phyloP scores from a whole-genome alignment of 192 early-diverging fungal genomes.

The Coemansia sp. region DNA sequence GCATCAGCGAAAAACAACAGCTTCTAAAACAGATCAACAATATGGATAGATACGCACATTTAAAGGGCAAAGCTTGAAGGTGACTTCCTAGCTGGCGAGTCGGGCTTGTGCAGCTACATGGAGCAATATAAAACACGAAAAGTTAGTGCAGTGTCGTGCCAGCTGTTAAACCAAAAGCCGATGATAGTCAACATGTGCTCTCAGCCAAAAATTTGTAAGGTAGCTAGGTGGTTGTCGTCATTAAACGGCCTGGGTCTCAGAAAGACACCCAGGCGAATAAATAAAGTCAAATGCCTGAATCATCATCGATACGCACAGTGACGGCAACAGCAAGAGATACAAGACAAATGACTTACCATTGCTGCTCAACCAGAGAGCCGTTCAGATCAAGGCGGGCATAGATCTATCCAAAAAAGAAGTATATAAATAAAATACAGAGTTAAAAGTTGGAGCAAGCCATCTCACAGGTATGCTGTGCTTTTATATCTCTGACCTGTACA shows the following conservation, averaged over 20 bases:
- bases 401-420: not conserved
- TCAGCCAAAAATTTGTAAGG: slow-evolving; percentile 37
- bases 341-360: not conserved
- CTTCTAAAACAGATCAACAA: not conserved
- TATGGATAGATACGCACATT: not conserved
- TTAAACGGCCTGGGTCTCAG: slow-evolving; percentile 21
- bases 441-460: not conserved
- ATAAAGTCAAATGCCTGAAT: slow-evolving; percentile 53
- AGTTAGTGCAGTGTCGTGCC: not conserved
- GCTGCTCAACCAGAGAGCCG: not conserved
- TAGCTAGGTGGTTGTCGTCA: slow-evolving; percentile 50
- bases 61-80: not conserved
- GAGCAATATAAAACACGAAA: not conserved
- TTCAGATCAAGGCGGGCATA: not conserved
- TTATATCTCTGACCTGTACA: not conserved
- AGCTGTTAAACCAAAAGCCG: not conserved
- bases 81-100: not conserved
- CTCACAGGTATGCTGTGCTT: not conserved
- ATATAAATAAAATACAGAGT: not conserved
- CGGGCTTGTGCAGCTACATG: not conserved
- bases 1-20: slow-evolving; percentile 1
- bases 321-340: not conserved
- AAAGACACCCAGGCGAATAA: slow-evolving; percentile 17
- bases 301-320: slow-evolving; percentile 23
- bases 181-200: not conserved